phyloP scores from a whole-genome alignment of 1,139 yeast species.

The Candida sanyaensis region DNA sequence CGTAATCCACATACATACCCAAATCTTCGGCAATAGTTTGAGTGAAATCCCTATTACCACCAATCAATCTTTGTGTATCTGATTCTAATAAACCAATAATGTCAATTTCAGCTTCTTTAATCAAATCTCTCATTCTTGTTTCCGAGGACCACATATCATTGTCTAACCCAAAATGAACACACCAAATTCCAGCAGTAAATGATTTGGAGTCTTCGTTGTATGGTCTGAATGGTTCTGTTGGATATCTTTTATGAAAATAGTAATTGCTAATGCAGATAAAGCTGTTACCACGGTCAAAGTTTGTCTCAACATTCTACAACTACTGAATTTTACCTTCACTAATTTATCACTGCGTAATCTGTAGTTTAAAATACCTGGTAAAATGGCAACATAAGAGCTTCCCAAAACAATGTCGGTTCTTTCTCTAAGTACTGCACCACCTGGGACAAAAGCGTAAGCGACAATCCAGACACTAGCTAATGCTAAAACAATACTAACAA shows the following conservation, averaged over 20 bases:
- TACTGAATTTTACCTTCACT: constrained; percentile 21
- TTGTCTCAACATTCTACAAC: constrained; percentile 25
- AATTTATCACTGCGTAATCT: constrained; percentile 23
- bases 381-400: constrained; percentile 45
- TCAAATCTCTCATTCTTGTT: constrained; percentile 80
- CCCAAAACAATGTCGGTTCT: constrained; percentile 75
- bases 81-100: constrained; percentile 88
- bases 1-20: constrained; percentile 93
- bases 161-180: constrained; percentile 94
- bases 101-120: constrained; percentile 84
- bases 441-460: constrained; percentile 98
- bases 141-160: constrained; percentile 99
- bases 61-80: constrained; percentile 90
- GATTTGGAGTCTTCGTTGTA: constrained; percentile 74
- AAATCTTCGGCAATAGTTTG: constrained; percentile 90
- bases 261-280: constrained; percentile 31
- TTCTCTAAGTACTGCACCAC: constrained; percentile 85
- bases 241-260: constrained; percentile 56
- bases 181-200: constrained; percentile 96
- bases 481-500: constrained; percentile 56
- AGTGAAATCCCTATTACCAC: constrained; percentile 94
- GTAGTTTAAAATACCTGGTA: constrained; percentile 38
- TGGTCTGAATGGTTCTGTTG: constrained; percentile 59
- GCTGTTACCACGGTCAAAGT: constrained; percentile 27
- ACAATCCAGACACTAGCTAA: constrained; percentile 95